Percentiles rank a stretch among this genome's conserved stretches.
phyloP scores from a whole-genome alignment of 2,329 filamentous ascomycete species.

The Colletotrichum kahawae region DNA sequence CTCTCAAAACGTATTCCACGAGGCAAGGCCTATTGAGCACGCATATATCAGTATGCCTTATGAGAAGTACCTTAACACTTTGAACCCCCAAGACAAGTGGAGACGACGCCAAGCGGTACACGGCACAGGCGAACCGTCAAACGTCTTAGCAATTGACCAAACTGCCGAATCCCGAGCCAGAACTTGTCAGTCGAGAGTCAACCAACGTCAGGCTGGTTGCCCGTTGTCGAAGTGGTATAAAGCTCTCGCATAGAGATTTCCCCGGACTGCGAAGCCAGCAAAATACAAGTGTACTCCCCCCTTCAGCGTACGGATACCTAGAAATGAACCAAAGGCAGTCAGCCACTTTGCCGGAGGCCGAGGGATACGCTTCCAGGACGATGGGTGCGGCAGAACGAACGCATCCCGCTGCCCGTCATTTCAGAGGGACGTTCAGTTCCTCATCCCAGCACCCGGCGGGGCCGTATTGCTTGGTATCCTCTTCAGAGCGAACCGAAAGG shows the following conservation, averaged over 20 bases:
- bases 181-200: neutral
- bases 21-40: neutral
- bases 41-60: neutral
- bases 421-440: neutral
- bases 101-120: neutral
- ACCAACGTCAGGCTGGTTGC: neutral
- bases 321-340: neutral
- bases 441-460: neutral
- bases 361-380: neutral
- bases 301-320: no score
- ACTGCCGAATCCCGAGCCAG: neutral
- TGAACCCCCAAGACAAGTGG: neutral
- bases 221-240: neutral
- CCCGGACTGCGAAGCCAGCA: neutral
- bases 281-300: neutral
- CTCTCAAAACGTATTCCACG: neutral
- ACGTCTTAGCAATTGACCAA: neutral
- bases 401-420: neutral
- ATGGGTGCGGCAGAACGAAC: neutral
- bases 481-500: neutral
- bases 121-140: neutral
- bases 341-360: neutral
- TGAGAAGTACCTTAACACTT: neutral
- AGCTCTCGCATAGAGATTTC: neutral
- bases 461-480: neutral